phyloP scores from a whole-genome alignment of 495 filamentous ascomycete species.

The Zalerion maritima region DNA sequence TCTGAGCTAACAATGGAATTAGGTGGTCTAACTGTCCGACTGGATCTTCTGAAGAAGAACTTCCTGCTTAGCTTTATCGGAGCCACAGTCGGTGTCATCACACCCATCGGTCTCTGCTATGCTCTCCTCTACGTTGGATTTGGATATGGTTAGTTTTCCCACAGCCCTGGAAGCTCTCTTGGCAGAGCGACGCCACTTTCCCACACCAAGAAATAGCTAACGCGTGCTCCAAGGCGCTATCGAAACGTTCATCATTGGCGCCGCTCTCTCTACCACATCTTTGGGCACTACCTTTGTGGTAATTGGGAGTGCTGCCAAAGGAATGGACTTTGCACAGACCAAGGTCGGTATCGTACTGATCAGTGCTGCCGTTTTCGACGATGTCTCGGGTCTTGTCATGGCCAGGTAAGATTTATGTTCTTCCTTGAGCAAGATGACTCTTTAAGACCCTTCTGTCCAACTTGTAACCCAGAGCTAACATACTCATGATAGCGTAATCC shows the following conservation, averaged over 20 bases:
- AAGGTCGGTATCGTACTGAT: conserved; percentile 54
- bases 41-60: conserved; percentile 43
- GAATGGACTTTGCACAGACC: conserved; percentile 33
- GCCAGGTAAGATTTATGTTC: conserved; percentile 49
- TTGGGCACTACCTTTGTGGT: conserved; percentile 71
- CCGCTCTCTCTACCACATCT: conserved; percentile 61
- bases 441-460: no score
- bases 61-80: conserved; percentile 42
- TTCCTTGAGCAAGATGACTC: no score
- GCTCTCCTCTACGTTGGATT: conserved; percentile 27
- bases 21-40: conserved; percentile 54
- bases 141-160: conserved; percentile 5
- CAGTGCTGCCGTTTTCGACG: conserved; percentile 69
- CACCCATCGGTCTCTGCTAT: conserved; percentile 58
- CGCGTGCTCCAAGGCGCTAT: no score
- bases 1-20: no score
- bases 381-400: conserved; percentile 70
- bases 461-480: no score
- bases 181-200: no score
- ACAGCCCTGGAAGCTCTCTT: conserved; percentile 7
- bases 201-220: no score
- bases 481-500: no score
- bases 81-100: conserved; percentile 46
- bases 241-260: conserved; percentile 65
- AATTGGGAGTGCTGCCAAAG: conserved; percentile 38